Base-by-base conservation (phyloP, 345 rosid genomes). In the Crucihimalaya himalaica region DNA sequence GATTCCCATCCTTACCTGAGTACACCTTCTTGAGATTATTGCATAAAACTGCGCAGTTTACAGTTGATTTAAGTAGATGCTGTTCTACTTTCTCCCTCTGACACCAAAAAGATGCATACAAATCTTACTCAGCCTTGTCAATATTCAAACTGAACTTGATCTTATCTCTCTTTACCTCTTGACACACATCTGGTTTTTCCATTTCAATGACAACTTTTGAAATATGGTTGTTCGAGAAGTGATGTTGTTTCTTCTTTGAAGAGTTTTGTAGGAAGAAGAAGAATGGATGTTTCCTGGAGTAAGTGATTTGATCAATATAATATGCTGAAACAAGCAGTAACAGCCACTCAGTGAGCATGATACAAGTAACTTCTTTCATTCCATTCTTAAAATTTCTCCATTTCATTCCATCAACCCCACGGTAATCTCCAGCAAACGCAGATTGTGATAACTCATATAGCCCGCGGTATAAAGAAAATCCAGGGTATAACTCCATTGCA, bases 61-160 rank as follows among this genome's bases (percentile, higher is more conserved):
- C 64, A 48, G 57, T 71, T 25, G 91, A 75, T 78, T 92, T 86
- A 32, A 79, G 88, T 29, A 92, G 73, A 80, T 85, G 45, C 74
- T 86, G 85, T 76, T 85, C 97, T 76, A 86, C 97, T 81, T 75
- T 95, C 85, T 90, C 96, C 60, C 90, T 84, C 99, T 95, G 85
- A 15, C 2, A 77, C 76, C 71, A 64, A 48, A 40, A 43, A 1
- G 1, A 15, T 51, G 13, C 11, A 58, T 27, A 48, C 4, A 55
- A 29, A 34, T 63, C 32, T 56, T 23, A 55, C 23, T 66, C 63
- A 57, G 42, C 39, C 53, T 20, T 64, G 51, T n/a, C 37, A 65
- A 13, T 21, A 39, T 6, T 46, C 13, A 57, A 63, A 20, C 29
- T 48, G 14, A 70, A 11, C 55, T 39, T 64, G 25, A 37, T 50